Percentiles rank a stretch among this genome's conserved stretches.
Conservation (phyloP, 1,139 yeast genomes). For the Eremothecium cymbalariae region DNA sequence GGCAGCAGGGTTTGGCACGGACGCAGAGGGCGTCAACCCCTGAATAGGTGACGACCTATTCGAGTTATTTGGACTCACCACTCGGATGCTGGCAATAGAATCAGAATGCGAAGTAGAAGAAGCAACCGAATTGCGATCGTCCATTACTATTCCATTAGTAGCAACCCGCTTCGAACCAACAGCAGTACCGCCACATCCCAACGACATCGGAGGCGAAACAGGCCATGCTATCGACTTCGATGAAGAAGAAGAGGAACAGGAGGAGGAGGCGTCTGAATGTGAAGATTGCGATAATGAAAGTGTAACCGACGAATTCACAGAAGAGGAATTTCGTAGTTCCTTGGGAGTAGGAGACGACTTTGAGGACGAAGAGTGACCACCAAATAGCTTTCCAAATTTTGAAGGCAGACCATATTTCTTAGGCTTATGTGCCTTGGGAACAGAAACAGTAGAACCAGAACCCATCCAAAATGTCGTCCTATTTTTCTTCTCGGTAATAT, state of each 20-base stretch:
- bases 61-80: neutral
- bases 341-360: neutral
- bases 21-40: neutral
- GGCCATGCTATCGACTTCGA: conserved; percentile 1
- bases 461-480: neutral
- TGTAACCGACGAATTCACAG: conserved; percentile 1
- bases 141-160: neutral
- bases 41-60: neutral
- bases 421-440: conserved; percentile 5
- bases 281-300: conserved; percentile 5
- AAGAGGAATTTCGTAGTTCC: neutral
- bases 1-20: no score
- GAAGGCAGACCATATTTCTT: conserved; percentile 11
- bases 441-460: conserved; percentile 4
- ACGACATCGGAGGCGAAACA: conserved; percentile 2
- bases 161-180: neutral
- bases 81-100: neutral
- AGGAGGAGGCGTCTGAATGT: conserved; percentile 3
- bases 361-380: conserved; percentile 8
- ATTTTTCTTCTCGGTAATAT: no score
- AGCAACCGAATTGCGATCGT: conserved; percentile 2
- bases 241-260: conserved; percentile 1
- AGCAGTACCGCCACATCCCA: neutral
- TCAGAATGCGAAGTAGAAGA: conserved; percentile 2
- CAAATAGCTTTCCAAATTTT: conserved; percentile 14